Base-by-base conservation (phyloP, 805 yeast species). In the Kodamaea hsintzibuensis region DNA sequence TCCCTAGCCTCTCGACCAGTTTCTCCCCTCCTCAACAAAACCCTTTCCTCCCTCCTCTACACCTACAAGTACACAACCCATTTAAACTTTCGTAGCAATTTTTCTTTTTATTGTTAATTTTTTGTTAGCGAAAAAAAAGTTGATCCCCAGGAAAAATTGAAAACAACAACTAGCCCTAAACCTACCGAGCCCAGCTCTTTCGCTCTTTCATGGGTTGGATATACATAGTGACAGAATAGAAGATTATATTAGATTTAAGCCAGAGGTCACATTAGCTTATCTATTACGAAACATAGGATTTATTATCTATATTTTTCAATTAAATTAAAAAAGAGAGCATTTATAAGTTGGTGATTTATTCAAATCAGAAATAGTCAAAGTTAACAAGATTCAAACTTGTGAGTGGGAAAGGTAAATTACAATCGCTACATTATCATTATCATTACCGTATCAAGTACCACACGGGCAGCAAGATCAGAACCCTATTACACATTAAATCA, bases 61-160 rank as follows among this genome's bases (percentile, higher is more conserved):
- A 30, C 35, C 35, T 30, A 8, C 35, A 30, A n/a, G 33, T 10
- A 30, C 35, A 8, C 35, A 30, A 30, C 35, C 44, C 19, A 40
- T 16, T 40, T 17, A 40, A 40, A 19, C 18, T 40, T 40, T 30
- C 35, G 44, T 40, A 40, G 44, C 44, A 40, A 40, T 40, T 40
- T 40, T 40, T 40, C 44, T 40, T 40, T 40, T 40, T 40, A 30
- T 30, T 40, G 19, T 40, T 40, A 19, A 16, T 16, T 16, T 40
- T 40, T 40, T 40, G 44, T 40, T 40, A 40, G 44, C 44, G 44
- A 40, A 40, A 30, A 45, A 45, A 42, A 42, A 42, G 45, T 42
- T 45, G 48, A 45, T 45, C 48, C 48, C 48, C 48, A 45, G 48
- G 44, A 45, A 45, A 45, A 45, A 27, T 45, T 45, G 48, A 45